These are phyloP conservation scores for Xerophyta viscosa DNA, from an alignment of 106 monocot genomes.

Conservation along the genomic window DNA sequence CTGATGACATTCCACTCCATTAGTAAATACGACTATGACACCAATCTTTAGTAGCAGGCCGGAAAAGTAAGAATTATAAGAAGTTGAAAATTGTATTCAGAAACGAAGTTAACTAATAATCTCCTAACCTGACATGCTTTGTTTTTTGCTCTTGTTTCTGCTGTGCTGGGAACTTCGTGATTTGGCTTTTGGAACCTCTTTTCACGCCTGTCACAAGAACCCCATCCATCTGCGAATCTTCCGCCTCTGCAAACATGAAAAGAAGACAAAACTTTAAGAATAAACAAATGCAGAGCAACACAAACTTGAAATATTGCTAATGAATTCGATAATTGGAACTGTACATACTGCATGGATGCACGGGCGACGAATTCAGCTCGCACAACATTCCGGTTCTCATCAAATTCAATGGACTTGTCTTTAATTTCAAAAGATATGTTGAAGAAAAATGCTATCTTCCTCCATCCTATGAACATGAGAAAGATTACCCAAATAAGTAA, in stretches of 20 bases:
- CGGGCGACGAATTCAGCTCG: constrained; percentile 90
- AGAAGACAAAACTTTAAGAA: not conserved
- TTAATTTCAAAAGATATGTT: constrained; percentile 92
- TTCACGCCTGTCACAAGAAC: constrained; percentile 83
- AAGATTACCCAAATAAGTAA: not conserved
- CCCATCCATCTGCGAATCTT: constrained; percentile 91
- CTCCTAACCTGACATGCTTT: constrained; percentile 80
- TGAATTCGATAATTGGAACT: not conserved
- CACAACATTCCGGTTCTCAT: constrained; percentile 79
- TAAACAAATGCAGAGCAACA: constrained; percentile 1
- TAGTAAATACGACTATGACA: too few relatives aligned
- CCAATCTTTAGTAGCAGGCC: too few relatives aligned
- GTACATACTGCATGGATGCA: constrained; percentile 83
- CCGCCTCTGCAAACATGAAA: constrained; percentile 49
- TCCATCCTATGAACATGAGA: constrained; percentile 60
- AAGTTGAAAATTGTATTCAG: not conserved
- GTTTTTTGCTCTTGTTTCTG: constrained; percentile 97
- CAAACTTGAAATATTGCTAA: constrained; percentile 3
- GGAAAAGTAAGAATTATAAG: too few relatives aligned
- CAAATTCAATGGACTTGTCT: constrained; percentile 83
- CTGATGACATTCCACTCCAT: too few relatives aligned
- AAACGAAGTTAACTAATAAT: not conserved
- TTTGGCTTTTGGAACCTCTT: constrained; percentile 82
- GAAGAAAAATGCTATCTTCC: constrained; percentile 94
- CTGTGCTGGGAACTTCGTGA: constrained; percentile 96